Evolutionary conservation across 1,284 basidiomycete genomes (phyloP).

Genomic region (Cystobasidiaceae sp.): DNA sequence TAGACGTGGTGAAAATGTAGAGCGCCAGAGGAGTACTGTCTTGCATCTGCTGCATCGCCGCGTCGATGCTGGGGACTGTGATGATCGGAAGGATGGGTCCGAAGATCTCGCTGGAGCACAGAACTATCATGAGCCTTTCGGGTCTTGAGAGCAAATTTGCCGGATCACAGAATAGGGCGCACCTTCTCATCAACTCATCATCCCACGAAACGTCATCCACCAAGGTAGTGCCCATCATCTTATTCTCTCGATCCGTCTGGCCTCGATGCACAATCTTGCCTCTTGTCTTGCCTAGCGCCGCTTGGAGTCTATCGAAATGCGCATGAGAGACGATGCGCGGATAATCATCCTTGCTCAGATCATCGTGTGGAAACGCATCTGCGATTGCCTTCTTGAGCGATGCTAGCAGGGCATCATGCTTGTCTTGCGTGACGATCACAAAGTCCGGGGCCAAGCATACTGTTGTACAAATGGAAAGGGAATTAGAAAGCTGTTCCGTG

Average conservation of each 20-base stretch:
- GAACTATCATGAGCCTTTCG: background rate
- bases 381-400: constrained; percentile 58
- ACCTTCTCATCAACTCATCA: constrained; percentile 71
- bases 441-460: constrained; percentile 67
- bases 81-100: constrained; percentile 71
- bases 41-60: constrained; percentile 67
- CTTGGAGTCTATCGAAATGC: constrained; percentile 61
- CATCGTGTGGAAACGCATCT: constrained; percentile 42
- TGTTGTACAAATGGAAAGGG: constrained; percentile 39
- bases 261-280: constrained; percentile 64
- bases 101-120: constrained; percentile 56
- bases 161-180: constrained; percentile 31
- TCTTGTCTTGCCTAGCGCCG: constrained; percentile 61
- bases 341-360: constrained; percentile 9
- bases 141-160: background rate
- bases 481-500: constrained; percentile 5
- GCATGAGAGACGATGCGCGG: constrained; percentile 53
- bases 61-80: constrained; percentile 63
- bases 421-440: constrained; percentile 61
- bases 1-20: constrained; percentile 66
- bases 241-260: constrained; percentile 1
- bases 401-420: constrained; percentile 60
- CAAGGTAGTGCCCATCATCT: constrained; percentile 43
- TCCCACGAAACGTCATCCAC: constrained; percentile 53
- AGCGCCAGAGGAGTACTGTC: constrained; percentile 65